phyloP scores from a whole-genome alignment of 495 filamentous ascomycete genomes.

The Parmelia sp. region DNA sequence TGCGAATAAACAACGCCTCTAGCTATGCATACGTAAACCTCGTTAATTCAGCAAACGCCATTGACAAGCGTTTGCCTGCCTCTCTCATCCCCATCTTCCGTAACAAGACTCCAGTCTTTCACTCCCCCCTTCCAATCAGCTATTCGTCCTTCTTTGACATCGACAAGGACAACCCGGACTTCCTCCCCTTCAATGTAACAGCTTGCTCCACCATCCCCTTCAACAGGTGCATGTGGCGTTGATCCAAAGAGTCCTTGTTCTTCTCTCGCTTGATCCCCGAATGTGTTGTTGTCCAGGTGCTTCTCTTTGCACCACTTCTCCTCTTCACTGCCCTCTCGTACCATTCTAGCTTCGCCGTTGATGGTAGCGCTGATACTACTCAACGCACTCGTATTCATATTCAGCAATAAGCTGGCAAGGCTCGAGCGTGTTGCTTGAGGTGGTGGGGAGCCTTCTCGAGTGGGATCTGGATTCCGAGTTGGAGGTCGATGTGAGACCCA shows the following conservation, averaged over 20 bases:
- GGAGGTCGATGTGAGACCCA: constrained; percentile 95
- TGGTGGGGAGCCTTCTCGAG: constrained; percentile 55
- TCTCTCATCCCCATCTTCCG: constrained; percentile 30
- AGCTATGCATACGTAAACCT: constrained; percentile 10
- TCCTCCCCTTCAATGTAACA: constrained; percentile 65
- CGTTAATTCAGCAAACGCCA: constrained; percentile 28
- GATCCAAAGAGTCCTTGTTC: constrained; percentile 44
- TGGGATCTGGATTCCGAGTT: constrained; percentile 54
- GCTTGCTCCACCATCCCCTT: constrained; percentile 46
- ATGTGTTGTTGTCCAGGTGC: constrained; percentile 91
- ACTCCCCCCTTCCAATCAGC: constrained; percentile 78
- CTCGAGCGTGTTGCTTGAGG: constrained; percentile 59
- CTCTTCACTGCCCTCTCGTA: constrained; percentile 65
- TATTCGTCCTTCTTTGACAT: constrained; percentile 65
- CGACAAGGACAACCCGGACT: constrained; percentile 67
- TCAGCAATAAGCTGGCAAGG: constrained; percentile 74
- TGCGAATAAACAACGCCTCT: constrained; percentile 4
- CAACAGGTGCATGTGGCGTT: constrained; percentile 35
- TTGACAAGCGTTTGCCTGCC: constrained; percentile 34
- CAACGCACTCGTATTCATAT: constrained; percentile 81
- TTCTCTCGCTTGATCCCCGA: constrained; percentile 47
- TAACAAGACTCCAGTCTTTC: constrained; percentile 60
- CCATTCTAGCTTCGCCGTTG: constrained; percentile 70
- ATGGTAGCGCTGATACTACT: constrained; percentile 91
- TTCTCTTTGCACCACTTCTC: constrained; percentile 71